Evolutionary conservation across 2,329 filamentous ascomycete species (phyloP).

Genomic region (Pseudogymnoascus sp.): DNA sequence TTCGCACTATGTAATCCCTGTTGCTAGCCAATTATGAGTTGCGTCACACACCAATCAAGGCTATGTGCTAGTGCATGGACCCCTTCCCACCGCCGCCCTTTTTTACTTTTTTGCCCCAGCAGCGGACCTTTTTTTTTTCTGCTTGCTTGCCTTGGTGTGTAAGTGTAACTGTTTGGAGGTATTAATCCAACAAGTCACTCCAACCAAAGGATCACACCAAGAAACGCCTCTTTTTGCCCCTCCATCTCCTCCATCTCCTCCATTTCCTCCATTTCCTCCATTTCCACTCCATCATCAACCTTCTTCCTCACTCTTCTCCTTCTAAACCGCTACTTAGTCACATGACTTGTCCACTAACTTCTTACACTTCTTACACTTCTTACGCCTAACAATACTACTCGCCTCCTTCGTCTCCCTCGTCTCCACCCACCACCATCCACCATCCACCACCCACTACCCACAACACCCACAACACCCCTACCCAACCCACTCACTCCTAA

Average conservation of each 20-base stretch:
- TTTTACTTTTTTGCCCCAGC: no score
- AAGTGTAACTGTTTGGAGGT: background rate
- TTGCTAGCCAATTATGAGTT: background rate
- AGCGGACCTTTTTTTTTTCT: no score
- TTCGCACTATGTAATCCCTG: background rate
- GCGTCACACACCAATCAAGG: background rate
- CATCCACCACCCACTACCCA: constrained; percentile 7
- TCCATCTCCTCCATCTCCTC: background rate
- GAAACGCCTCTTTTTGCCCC: background rate
- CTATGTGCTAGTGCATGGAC: background rate
- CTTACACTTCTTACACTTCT: background rate
- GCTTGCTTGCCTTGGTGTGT: background rate
- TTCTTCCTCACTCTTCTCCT: no score
- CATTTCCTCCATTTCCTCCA: no score
- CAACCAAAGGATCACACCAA: background rate
- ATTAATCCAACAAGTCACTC: background rate
- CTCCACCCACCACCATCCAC: constrained; percentile 5
- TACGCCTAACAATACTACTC: background rate
- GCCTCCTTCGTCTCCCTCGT: constrained; percentile 12
- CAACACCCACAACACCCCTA: constrained; percentile 3
- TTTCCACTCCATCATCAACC: no score
- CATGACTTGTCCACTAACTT: constrained; percentile 10
- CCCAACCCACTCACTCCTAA: constrained; percentile 3
- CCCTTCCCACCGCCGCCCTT: background rate
- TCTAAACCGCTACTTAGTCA: background rate